Base-by-base conservation (phyloP, 108 stramenopile species). In the Parietichytrium sp. region DNA sequence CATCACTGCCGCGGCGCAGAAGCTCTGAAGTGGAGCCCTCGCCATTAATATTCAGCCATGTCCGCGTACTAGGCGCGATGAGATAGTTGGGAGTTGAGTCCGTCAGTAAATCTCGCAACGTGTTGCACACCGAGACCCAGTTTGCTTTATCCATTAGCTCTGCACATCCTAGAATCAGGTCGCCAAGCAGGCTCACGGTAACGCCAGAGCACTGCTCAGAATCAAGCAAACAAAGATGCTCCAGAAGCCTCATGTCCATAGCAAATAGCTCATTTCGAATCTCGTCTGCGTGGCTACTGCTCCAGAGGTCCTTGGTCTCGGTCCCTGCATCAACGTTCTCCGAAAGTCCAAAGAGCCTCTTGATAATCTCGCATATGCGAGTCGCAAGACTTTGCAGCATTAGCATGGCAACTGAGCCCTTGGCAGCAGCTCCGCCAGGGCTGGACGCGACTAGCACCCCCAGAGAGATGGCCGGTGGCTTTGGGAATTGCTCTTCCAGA, bases 141-240 rank as follows among this genome's bases (percentile, higher is more conserved):
- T 18, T n/a, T 8, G 52, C 38, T 4, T 25, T 3, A n/a, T 23
- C 51, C 20, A 77, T 31, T 10, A 23, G 25, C 49, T 13, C 6
- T 3, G 29, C 84, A 12, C 42, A 49, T 29, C 51, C 52, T 25
- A 23, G 31, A 0, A 85, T 47, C 52, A 85, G 23, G 30, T 78
- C 23, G 55, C 16, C 72, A 23, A 85, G 29, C 2, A 78, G 42
- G 29, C 48, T n/a, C n/a, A 85, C 51, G 29, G 82, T 82, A 30
- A 85, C 80, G 1, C 79, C 29, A 23, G 81, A 47, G 12, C 83
- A 48, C 47, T 81, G 54, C 1, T 81, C 82, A 15, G 77, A 31
- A 15, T 83, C 80, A 29, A 80, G 83, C 13, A 8, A 15, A 30
- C 55, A 61, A 54, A 52, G 55, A 26, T 3, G 15, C 30, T 80